A percentile compares a stretch with the other conserved stretches of the same genome.
phyloP scores from a whole-genome alignment of 441 rosid genomes.

The Adansonia rubrostipa region DNA sequence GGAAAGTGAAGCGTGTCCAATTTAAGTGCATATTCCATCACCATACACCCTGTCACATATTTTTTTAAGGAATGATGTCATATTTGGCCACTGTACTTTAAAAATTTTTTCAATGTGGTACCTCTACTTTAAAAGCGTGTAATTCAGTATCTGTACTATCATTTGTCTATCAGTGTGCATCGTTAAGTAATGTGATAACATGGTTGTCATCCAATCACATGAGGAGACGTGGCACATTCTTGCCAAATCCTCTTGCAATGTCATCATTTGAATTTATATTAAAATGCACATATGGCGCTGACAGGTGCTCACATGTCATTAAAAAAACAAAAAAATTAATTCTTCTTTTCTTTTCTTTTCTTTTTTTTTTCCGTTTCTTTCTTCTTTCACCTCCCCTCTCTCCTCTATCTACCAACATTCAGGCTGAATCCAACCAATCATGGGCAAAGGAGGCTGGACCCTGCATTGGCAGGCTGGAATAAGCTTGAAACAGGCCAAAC shows the following conservation, averaged over 20 bases:
- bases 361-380: not conserved
- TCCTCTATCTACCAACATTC: not conserved
- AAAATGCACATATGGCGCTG: not conserved
- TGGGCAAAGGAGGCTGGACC: not conserved
- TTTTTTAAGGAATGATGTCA: conserved; percentile 13
- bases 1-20: not conserved
- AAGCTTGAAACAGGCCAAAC: conserved; percentile 16
- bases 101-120: not conserved
- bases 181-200: conserved; percentile 3
- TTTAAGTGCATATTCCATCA: conserved; percentile 13
- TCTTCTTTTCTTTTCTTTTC: not conserved
- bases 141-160: not conserved
- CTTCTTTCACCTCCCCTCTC: too few relatives aligned
- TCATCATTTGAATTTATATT: not conserved
- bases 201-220: conserved; percentile 4
- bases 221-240: not conserved
- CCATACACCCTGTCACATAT: not conserved
- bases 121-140: not conserved
- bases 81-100: not conserved
- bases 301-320: not conserved
- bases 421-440: conserved; percentile 8
- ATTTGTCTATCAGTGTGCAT: not conserved
- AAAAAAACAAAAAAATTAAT: not conserved
- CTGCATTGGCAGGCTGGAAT: conserved; percentile 5
- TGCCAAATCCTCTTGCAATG: not conserved